Conservation (phyloP, 2,329 filamentous ascomycete genomes). For the Xylariales sp. region DNA sequence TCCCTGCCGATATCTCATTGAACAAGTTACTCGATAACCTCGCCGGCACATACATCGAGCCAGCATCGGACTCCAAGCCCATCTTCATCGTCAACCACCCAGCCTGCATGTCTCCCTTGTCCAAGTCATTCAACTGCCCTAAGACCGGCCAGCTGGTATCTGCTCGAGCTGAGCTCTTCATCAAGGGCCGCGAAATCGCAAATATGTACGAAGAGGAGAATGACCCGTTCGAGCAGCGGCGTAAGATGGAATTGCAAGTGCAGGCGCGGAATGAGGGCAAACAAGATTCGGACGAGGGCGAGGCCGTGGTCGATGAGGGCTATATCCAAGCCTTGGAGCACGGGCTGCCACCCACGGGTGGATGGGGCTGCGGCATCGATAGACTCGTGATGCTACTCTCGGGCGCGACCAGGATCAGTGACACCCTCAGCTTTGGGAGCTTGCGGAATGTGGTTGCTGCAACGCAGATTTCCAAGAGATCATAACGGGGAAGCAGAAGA, state of each 20-base stretch:
- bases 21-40: conserved; percentile 75
- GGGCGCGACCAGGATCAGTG: conserved; percentile 71
- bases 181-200: conserved; percentile 74
- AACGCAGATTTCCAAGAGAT: conserved; percentile 1
- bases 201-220: conserved; percentile 99
- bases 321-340: conserved; percentile 83
- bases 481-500: not conserved
- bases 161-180: conserved; percentile 80
- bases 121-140: conserved; percentile 77
- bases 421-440: conserved; percentile 85
- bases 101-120: conserved; percentile 82
- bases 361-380: conserved; percentile 94
- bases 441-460: conserved; percentile 61
- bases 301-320: conserved; percentile 63
- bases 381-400: conserved; percentile 87
- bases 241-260: conserved; percentile 66
- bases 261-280: conserved; percentile 34
- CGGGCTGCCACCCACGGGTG: conserved; percentile 90
- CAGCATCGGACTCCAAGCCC: conserved; percentile 60
- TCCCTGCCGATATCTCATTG: conserved; percentile 49
- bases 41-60: conserved; percentile 72
- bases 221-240: conserved; percentile 76
- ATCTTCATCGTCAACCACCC: conserved; percentile 89
- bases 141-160: conserved; percentile 67
- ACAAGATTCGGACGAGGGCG: conserved; percentile 39